Conservation (phyloP, 441 rosid genomes). For the Croton laevigatus region DNA sequence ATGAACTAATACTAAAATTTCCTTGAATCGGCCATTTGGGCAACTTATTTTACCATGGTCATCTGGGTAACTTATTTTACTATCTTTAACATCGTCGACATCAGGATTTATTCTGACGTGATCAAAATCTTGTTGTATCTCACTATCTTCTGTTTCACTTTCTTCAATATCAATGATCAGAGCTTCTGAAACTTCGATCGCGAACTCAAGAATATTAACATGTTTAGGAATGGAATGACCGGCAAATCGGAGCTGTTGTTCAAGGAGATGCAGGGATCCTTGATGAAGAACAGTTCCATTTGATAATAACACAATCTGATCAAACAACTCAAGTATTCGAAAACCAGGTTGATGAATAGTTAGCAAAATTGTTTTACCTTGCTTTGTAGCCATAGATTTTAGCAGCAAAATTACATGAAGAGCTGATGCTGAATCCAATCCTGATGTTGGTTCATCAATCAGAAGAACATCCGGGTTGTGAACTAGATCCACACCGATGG, state of each 20-base stretch:
- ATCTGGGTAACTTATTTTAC: conserved; percentile 34
- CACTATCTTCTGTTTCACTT: conserved; percentile 18
- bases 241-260: conserved; percentile 38
- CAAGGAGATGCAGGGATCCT: conserved; percentile 51
- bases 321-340: conserved; percentile 59
- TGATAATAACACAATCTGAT: conserved; percentile 53
- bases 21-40: conserved; percentile 47
- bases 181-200: conserved; percentile 59
- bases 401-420: conserved; percentile 57
- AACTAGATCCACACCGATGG: conserved; percentile 69
- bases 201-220: conserved; percentile 62
- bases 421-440: conserved; percentile 72
- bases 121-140: conserved; percentile 12
- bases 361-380: conserved; percentile 53
- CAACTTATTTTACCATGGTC: conserved; percentile 34
- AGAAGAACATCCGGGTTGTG: conserved; percentile 69
- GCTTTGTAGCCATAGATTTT: conserved; percentile 51
- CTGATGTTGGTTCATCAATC: conserved; percentile 81
- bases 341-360: conserved; percentile 83
- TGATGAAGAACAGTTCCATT: conserved; percentile 67
- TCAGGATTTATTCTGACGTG: conserved; percentile 17
- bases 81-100: neutral
- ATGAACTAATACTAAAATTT: conserved; percentile 40
- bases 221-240: conserved; percentile 68
- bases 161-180: conserved; percentile 29